Conservation (phyloP, 2,329 filamentous ascomycete genomes). For the Hypocreales sp. region DNA sequence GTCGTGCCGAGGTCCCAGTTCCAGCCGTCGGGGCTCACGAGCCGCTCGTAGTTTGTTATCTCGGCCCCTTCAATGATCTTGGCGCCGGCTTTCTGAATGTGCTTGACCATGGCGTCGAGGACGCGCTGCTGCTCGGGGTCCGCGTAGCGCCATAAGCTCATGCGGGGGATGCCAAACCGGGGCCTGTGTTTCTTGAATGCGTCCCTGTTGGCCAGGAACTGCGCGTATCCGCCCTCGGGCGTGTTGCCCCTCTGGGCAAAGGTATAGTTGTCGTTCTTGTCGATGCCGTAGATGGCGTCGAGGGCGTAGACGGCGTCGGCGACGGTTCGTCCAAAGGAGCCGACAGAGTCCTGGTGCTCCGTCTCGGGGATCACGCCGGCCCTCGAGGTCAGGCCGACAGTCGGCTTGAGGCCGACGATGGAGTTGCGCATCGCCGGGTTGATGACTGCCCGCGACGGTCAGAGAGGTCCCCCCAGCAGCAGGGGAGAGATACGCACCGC, state of each 20-base stretch:
- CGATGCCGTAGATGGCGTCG: slow-evolving; percentile 52
- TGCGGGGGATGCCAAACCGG: slow-evolving; percentile 56
- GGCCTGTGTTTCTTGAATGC: slow-evolving; percentile 45
- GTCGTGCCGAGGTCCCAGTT: slow-evolving; percentile 54
- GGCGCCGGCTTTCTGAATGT: slow-evolving; percentile 46
- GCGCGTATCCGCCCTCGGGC: slow-evolving; percentile 38
- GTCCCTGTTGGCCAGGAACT: slow-evolving; percentile 36
- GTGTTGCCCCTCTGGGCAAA: slow-evolving; percentile 36
- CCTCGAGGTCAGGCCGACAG: slow-evolving; percentile 55
- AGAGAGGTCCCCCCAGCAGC: too few species aligned
- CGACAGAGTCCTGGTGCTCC: slow-evolving; percentile 53
- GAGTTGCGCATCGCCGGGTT: slow-evolving; percentile 55
- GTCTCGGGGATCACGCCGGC: slow-evolving; percentile 49
- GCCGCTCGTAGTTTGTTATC: slow-evolving; percentile 43
- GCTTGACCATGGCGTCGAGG: slow-evolving; percentile 29
- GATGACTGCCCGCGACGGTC: slow-evolving; percentile 34
- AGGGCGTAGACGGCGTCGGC: slow-evolving; percentile 52
- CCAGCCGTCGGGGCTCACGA: slow-evolving; percentile 54
- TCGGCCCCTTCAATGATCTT: slow-evolving; percentile 57
- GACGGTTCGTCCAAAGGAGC: slow-evolving; percentile 51
- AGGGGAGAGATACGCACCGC: slow-evolving; percentile 22
- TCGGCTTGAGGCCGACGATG: slow-evolving; percentile 62
- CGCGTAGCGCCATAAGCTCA: slow-evolving; percentile 52
- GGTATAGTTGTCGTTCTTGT: slow-evolving; percentile 57
- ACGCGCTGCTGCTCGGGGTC: slow-evolving; percentile 36